Conservation (phyloP, 331 rosid genomes). For the Stylosanthes scabra region DNA sequence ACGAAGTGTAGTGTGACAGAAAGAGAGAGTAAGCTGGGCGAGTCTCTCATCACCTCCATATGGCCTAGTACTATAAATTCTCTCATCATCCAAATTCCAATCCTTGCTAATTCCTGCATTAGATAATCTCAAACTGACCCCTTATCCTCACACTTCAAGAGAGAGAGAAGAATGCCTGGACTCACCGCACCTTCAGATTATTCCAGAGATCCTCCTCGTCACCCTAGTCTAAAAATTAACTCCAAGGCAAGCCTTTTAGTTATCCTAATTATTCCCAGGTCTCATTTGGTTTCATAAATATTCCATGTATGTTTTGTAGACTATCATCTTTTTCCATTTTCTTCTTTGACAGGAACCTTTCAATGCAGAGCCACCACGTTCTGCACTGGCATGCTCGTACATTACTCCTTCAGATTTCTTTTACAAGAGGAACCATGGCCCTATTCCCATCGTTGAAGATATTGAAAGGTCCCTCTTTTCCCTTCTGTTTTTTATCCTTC, state of each 20-base stretch:
- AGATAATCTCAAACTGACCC: not conserved
- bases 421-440: conserved; percentile 97
- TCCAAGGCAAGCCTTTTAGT: conserved; percentile 57
- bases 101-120: not conserved
- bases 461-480: conserved; percentile 58
- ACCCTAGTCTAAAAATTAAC: conserved; percentile 74
- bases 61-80: not conserved
- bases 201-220: conserved; percentile 85
- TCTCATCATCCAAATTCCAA: not conserved
- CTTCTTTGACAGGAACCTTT: conserved; percentile 67
- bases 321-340: no score
- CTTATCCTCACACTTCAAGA: not conserved
- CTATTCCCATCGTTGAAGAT: conserved; percentile 82
- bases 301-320: conserved; percentile 6
- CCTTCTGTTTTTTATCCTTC: not conserved
- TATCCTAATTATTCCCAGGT: not conserved
- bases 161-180: conserved; percentile 65
- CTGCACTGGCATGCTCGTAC: conserved; percentile 67
- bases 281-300: not conserved
- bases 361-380: conserved; percentile 92
- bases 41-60: not conserved
- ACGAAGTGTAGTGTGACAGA: not conserved
- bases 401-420: conserved; percentile 83
- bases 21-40: not conserved
- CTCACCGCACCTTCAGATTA: conserved; percentile 80